Evolutionary conservation across 441 rosid species (phyloP).

Genomic region (Gossypium schwendimanii): DNA sequence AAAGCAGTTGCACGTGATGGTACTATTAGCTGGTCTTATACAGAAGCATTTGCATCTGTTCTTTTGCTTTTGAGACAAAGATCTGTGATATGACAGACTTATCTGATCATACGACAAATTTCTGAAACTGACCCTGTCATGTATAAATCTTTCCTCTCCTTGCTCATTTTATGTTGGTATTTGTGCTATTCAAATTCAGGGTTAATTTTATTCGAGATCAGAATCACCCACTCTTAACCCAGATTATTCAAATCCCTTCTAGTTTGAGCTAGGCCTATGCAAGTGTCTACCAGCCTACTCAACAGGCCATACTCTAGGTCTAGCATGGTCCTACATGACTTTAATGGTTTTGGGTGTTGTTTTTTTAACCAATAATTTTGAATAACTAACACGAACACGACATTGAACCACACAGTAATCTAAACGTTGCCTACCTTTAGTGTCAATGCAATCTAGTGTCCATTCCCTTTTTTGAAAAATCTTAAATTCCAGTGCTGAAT

Average conservation of each 20-base stretch:
- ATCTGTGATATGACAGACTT: not conserved
- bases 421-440: not conserved
- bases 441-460: no score
- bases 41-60: not conserved
- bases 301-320: no score
- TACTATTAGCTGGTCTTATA: not conserved
- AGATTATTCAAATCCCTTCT: not conserved
- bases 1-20: not conserved
- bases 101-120: not conserved
- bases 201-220: no score
- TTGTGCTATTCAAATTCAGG: not conserved
- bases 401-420: not conserved
- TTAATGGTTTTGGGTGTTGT: no score
- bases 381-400: no score
- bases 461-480: not conserved
- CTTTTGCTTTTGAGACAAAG: not conserved
- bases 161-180: not conserved
- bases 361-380: not conserved
- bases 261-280: not conserved
- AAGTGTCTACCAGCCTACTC: no score
- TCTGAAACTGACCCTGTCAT: not conserved
- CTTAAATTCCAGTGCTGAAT: not conserved
- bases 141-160: not conserved
- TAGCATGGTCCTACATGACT: no score
- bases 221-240: not conserved